Conservation (phyloP, 192 early-diverging fungal species). For the Mortierella antarctica region DNA sequence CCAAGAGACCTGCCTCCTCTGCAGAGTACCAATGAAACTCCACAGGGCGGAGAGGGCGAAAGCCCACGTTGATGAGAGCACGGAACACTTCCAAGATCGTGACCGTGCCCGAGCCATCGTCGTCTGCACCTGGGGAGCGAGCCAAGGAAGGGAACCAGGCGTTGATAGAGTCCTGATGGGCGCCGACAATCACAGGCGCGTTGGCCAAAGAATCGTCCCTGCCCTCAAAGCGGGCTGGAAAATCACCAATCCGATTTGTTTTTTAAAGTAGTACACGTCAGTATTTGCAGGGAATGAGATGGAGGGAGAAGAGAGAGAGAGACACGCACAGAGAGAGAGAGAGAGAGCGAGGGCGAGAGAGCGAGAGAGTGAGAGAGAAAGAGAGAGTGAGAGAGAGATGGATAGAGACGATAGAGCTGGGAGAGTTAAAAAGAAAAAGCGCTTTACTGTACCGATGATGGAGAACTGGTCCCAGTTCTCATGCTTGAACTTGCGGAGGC, state of each 20-base stretch:
- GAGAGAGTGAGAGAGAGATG: too few species aligned
- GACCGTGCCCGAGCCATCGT: conserved; percentile 94
- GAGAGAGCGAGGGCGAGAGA: too few species aligned
- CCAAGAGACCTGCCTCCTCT: conserved; percentile 91
- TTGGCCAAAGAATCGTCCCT: conserved; percentile 55
- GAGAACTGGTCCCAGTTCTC: conserved; percentile 82
- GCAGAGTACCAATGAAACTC: conserved; percentile 98
- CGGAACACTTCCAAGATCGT: conserved; percentile 92
- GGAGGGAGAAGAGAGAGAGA: too few species aligned
- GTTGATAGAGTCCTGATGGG: conserved; percentile 94
- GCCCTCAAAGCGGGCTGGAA: conserved; percentile 80
- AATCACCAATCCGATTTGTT: not conserved
- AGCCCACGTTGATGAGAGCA: conserved; percentile 71
- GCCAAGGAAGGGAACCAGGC: conserved; percentile 83
- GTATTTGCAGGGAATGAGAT: not conserved
- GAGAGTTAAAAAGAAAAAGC: not conserved
- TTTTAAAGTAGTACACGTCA: not conserved
- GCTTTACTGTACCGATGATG: conserved; percentile 55
- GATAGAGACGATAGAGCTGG: not conserved
- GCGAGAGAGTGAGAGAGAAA: too few species aligned
- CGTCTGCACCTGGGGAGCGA: conserved; percentile 78
- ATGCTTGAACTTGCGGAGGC: conserved; percentile 83
- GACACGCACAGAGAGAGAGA: too few species aligned
- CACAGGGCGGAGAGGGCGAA: conserved; percentile 80
- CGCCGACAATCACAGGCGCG: conserved; percentile 83